Evolutionary conservation across 805 yeast species (phyloP).

Genomic region (Pichia heedii): DNA sequence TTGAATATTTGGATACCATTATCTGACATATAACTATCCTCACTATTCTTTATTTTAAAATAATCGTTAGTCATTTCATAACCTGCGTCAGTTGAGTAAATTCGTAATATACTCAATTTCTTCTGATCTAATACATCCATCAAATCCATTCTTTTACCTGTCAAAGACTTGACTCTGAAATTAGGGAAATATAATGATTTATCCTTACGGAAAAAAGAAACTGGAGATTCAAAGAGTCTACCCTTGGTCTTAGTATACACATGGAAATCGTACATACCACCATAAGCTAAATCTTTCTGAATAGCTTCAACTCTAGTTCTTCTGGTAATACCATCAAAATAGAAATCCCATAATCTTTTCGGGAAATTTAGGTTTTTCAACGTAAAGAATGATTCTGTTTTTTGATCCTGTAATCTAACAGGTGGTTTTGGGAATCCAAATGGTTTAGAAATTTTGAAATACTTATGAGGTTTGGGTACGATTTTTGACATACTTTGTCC

Average conservation of each 20-base stretch:
- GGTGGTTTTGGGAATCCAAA: conserved; percentile 26
- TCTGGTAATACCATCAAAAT: conserved; percentile 30
- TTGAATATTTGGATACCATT: conserved; percentile 34
- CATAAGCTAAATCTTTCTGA: conserved; percentile 54
- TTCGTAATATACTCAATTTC: conserved; percentile 54
- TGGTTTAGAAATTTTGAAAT: conserved; percentile 25
- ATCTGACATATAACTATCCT: conserved; percentile 31
- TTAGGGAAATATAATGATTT: conserved; percentile 80
- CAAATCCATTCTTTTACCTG: conserved; percentile 25
- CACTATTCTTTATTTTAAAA: conserved; percentile 38
- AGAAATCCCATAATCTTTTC: conserved; percentile 26
- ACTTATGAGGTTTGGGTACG: conserved; percentile 27
- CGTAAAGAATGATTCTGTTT: conserved; percentile 18
- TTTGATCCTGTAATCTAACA: conserved; percentile 13
- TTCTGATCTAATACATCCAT: conserved; percentile 34
- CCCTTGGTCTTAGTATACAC: conserved; percentile 70
- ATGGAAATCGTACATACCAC: conserved; percentile 59
- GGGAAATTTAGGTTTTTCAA: conserved; percentile 23
- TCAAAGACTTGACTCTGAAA: conserved; percentile 47
- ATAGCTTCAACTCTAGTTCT: conserved; percentile 28
- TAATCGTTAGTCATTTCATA: conserved; percentile 55
- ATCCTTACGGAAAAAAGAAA: conserved; percentile 64
- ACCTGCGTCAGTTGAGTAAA: conserved; percentile 64
- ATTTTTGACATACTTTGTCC: conserved; percentile 25
- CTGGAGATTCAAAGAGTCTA: conserved; percentile 75